Percentiles rank a stretch among this genome's conserved stretches.
Evolutionary conservation across 257 asterid genomes (phyloP).

Genomic region (Thymus quinquecostatus): DNA sequence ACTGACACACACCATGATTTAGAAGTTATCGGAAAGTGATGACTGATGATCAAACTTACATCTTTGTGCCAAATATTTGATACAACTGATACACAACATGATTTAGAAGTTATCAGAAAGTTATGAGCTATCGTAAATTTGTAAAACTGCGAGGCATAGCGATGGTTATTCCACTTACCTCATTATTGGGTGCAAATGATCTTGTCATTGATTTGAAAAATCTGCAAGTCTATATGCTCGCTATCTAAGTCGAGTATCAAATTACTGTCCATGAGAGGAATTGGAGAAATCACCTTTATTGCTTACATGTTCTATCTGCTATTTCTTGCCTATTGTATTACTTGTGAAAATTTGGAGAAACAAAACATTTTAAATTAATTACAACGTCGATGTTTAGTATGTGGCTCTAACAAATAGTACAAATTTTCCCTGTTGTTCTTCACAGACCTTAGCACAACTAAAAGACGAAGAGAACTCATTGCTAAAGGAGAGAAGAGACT

Average conservation of each 20-base stretch:
- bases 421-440: background rate
- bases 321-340: background rate
- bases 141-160: background rate
- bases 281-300: background rate
- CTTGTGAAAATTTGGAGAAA: background rate
- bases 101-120: background rate
- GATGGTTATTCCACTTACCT: background rate
- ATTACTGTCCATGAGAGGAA: background rate
- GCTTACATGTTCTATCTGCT: background rate
- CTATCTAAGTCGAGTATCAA: slow-evolving; percentile 1
- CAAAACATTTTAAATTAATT: background rate
- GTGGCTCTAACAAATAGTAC: background rate
- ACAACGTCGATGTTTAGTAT: background rate
- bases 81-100: background rate
- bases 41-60: too few relatives aligned
- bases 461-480: slow-evolving; percentile 58
- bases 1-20: background rate
- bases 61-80: too few relatives aligned
- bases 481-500: slow-evolving; percentile 59
- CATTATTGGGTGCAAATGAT: background rate
- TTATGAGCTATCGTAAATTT: too few relatives aligned
- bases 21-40: background rate
- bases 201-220: background rate
- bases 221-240: background rate
- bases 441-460: slow-evolving; percentile 71